Evolutionary conservation across 2,329 filamentous ascomycete genomes (phyloP).

Genomic region (Curvularia hawaiiensis): DNA sequence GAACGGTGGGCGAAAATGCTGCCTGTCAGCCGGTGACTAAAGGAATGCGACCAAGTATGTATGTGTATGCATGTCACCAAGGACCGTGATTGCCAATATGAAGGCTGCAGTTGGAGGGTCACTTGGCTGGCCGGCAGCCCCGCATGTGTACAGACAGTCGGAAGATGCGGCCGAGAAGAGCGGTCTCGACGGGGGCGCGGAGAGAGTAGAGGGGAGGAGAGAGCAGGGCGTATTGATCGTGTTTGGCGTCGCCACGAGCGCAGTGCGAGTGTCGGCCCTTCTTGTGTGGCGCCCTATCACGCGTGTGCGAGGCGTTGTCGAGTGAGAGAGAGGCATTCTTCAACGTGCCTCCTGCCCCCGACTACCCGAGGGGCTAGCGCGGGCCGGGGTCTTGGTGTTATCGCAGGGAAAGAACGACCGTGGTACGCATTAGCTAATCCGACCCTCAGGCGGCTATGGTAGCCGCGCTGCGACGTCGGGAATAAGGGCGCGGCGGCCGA

Average conservation of each 20-base stretch:
- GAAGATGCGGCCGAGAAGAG: not conserved
- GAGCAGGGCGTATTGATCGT: not conserved
- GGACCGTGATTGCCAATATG: not conserved
- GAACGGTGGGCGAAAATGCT: not conserved
- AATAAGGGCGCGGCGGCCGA: not conserved
- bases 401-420: conserved; percentile 6
- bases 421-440: conserved; percentile 11
- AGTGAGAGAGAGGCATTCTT: conserved; percentile 9
- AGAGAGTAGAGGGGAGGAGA: not conserved
- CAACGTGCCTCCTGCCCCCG: conserved; percentile 8
- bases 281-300: not conserved
- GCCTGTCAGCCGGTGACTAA: not conserved
- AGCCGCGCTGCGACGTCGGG: not conserved
- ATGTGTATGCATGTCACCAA: not conserved
- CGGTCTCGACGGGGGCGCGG: not conserved
- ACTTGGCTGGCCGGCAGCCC: not conserved
- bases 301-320: conserved; percentile 1
- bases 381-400: conserved; percentile 1
- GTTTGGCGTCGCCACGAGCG: not conserved
- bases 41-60: not conserved
- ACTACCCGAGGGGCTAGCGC: conserved; percentile 7
- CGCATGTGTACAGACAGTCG: not conserved
- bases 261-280: not conserved
- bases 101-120: not conserved
- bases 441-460: not conserved